Conservation (phyloP, 768 basidiomycete genomes). For the Collybiopsis confluens region DNA sequence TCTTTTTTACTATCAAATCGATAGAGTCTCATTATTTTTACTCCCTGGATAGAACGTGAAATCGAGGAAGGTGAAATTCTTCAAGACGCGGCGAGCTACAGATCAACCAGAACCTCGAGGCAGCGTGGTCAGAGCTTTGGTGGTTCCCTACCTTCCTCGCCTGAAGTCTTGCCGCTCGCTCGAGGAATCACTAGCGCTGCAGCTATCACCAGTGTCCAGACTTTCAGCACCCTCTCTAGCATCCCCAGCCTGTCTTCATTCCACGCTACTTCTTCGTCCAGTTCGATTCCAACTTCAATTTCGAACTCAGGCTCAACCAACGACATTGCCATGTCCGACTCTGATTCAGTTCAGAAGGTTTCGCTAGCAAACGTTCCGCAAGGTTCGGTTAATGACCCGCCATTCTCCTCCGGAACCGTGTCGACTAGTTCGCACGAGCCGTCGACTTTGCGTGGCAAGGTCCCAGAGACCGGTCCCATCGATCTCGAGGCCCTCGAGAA, state of each 20-base stretch:
- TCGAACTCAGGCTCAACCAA: background rate
- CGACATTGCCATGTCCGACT: background rate
- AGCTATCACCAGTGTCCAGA: background rate
- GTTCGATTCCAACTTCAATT: constrained; percentile 2
- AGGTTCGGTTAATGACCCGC: background rate
- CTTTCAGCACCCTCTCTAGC: constrained; percentile 7
- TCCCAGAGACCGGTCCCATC: constrained; percentile 5
- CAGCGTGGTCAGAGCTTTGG: background rate
- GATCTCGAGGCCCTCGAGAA: constrained; percentile 5
- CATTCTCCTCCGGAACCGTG: background rate
- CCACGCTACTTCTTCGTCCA: constrained; percentile 1
- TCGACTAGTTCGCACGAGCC: background rate
- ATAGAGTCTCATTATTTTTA: background rate
- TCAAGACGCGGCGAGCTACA: background rate
- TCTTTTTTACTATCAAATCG: background rate
- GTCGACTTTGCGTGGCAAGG: background rate
- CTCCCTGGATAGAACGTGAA: background rate
- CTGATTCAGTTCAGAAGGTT: background rate
- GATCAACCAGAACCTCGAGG: background rate
- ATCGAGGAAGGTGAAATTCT: constrained; percentile 7
- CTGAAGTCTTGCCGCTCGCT: constrained; percentile 1
- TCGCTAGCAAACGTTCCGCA: background rate
- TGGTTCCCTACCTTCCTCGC: constrained; percentile 5
- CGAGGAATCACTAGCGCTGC: background rate
- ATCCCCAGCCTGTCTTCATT: background rate